Conservation (phyloP, 768 basidiomycete genomes). For the Leccinum truebloodii region DNA sequence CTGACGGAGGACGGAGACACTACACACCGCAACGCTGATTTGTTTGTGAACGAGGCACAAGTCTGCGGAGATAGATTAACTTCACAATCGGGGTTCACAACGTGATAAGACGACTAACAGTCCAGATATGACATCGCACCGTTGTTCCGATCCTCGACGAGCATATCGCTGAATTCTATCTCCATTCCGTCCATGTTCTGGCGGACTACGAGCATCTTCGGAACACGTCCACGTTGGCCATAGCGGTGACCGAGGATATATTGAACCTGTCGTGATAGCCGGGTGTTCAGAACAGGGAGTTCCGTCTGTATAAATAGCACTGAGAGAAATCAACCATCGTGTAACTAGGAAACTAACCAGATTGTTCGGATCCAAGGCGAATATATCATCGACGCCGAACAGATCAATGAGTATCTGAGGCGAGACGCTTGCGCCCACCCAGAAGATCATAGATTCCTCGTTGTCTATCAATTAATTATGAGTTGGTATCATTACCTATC, state of each 20-base stretch:
- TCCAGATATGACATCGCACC: slow-evolving; percentile 91
- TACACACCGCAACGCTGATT: slow-evolving; percentile 30
- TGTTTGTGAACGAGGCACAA: slow-evolving; percentile 38
- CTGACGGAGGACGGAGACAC: background rate
- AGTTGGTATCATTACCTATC: slow-evolving; percentile 18
- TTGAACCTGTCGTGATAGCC: slow-evolving; percentile 79
- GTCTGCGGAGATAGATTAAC: slow-evolving; percentile 15
- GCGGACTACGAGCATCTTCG: slow-evolving; percentile 74
- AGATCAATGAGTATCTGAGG: slow-evolving; percentile 82
- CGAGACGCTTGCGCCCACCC: slow-evolving; percentile 83
- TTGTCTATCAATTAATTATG: slow-evolving; percentile 58
- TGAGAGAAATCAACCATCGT: slow-evolving; percentile 3
- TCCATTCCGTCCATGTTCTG: slow-evolving; percentile 93
- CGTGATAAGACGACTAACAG: slow-evolving; percentile 51
- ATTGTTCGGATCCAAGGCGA: slow-evolving; percentile 57
- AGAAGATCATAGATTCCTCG: slow-evolving; percentile 83
- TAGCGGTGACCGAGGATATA: slow-evolving; percentile 79
- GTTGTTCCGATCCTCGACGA: slow-evolving; percentile 96
- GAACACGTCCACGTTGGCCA: slow-evolving; percentile 50
- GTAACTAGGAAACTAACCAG: slow-evolving; percentile 50
- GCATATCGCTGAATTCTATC: slow-evolving; percentile 95
- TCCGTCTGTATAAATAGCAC: slow-evolving; percentile 47
- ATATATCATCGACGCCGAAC: slow-evolving; percentile 80
- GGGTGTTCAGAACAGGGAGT: slow-evolving; percentile 71
- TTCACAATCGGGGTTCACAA: background rate